Base-by-base conservation (phyloP, 1,139 yeast species). In the Saccharomyces pastorianus region DNA sequence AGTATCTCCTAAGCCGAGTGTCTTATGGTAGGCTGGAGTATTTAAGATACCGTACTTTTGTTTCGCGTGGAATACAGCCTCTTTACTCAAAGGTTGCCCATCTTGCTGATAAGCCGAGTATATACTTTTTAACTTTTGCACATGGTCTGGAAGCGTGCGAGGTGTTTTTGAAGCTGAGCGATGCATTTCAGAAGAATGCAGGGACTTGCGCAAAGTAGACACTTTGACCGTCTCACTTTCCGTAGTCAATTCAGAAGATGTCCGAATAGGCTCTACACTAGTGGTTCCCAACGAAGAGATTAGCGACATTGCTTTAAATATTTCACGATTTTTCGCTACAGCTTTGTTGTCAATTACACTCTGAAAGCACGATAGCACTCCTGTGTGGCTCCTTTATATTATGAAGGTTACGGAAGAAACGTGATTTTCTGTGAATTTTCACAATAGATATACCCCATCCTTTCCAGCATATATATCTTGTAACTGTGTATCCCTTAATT, bases 1-100 rank as follows among this genome's bases (percentile, higher is more conserved):
- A 7, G 25, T 9, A 9, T 38, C 44, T 4, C 44, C 44, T 11
- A 38, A 11, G 6, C 44, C 44, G 2, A 38, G 44, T 38, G 44
- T 38, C 6, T 11, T 17, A 4, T 38, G 7, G 14, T 26, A n/a
- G 11, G 49, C 49, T 8, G 53, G 53, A 25, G 53, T 47, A 3
- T 48, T 11, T 6, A 47, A 47, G 80, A 76, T 53, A 81, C 75
- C 70, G 38, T 83, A 84, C 64, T 79, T 84, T 64, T 84, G 72
- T 64, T 83, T 83, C 58, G 87, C 89, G 61, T 81, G 84, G 71
- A 86, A 86, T 57, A 82, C 70, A 7, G 91, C 91, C 66, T 82
- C 85, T 59, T 78, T 80, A 47, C 86, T 81, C 59, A 84, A 74
- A 25, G 86, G 87, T 63, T 79, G 80, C 29, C 86, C 88, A 60